A percentile compares a stretch with the other conserved stretches of the same genome.
Evolutionary conservation across 1,139 yeast genomes (phyloP).

Genomic region (Geotrichum reessii): DNA sequence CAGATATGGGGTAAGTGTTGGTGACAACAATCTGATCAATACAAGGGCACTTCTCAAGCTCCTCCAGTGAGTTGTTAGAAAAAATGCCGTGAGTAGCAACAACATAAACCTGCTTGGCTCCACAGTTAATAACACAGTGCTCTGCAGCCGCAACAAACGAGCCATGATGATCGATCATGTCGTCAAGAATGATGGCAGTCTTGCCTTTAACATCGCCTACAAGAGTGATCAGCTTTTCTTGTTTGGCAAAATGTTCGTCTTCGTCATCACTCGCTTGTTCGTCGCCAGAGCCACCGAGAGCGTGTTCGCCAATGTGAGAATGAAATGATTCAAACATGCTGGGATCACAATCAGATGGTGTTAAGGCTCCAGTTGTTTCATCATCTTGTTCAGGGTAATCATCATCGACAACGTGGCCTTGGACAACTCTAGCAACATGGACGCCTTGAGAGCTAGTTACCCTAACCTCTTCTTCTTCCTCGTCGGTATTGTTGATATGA

Average conservation of each 20-base stretch:
- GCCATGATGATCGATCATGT: constrained; percentile 92
- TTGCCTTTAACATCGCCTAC: constrained; percentile 93
- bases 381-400: constrained; percentile 39
- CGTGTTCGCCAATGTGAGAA: constrained; percentile 33
- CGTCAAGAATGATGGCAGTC: constrained; percentile 91
- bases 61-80: constrained; percentile 78
- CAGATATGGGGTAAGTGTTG: constrained; percentile 85
- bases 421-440: constrained; percentile 92
- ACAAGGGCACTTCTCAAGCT: constrained; percentile 67
- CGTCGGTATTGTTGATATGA: constrained; percentile 36
- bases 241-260: constrained; percentile 42
- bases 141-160: constrained; percentile 96
- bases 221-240: constrained; percentile 82
- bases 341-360: constrained; percentile 5
- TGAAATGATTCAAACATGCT: constrained; percentile 18
- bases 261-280: constrained; percentile 69
- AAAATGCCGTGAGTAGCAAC: constrained; percentile 96
- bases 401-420: constrained; percentile 96
- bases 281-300: constrained; percentile 79
- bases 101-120: constrained; percentile 84
- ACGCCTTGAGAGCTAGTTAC: constrained; percentile 70
- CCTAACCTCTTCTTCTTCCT: constrained; percentile 58
- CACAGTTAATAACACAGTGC: constrained; percentile 89
- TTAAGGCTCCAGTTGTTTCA: constrained; percentile 17
- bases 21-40: constrained; percentile 91